phyloP scores from a whole-genome alignment of 169 alveolate species.

The Plasmodium billcollinsi region DNA sequence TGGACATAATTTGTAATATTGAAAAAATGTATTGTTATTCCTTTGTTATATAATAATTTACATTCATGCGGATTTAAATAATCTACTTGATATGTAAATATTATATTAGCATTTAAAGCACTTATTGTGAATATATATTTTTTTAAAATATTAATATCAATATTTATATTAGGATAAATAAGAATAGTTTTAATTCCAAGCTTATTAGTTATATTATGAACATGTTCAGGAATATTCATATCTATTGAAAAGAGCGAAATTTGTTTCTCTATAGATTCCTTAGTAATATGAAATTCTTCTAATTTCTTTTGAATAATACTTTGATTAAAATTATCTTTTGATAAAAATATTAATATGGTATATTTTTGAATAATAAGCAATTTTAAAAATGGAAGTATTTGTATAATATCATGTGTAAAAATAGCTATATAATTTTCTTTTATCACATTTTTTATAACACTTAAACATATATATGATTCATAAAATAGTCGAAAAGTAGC shows the following conservation, averaged over 20 bases:
- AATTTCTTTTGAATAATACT: slow-evolving; percentile 14
- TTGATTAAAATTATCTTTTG: slow-evolving; percentile 17
- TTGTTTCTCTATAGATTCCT: slow-evolving; percentile 21
- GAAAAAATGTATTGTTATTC: slow-evolving; percentile 50
- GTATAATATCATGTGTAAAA: slow-evolving; percentile 32
- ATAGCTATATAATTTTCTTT: slow-evolving; percentile 40
- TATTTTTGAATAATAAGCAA: slow-evolving; percentile 19
- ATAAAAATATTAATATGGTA: slow-evolving; percentile 43
- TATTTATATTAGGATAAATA: slow-evolving; percentile 43
- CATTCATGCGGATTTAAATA: slow-evolving; percentile 73
- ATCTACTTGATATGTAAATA: slow-evolving; percentile 32
- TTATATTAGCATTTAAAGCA: slow-evolving; percentile 44
- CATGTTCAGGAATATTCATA: slow-evolving; percentile 34
- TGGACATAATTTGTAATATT: slow-evolving; percentile 44
- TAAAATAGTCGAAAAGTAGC: slow-evolving; percentile 46
- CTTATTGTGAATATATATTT: slow-evolving; percentile 53
- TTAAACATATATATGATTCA: slow-evolving; percentile 59
- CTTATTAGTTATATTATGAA: slow-evolving; percentile 23
- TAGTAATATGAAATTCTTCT: slow-evolving; percentile 45
- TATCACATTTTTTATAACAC: slow-evolving; percentile 9
- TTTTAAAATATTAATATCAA: slow-evolving; percentile 28
- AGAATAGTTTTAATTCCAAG: slow-evolving; percentile 56
- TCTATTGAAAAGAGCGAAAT: slow-evolving; percentile 37
- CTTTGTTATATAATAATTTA: slow-evolving; percentile 33
- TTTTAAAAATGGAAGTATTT: slow-evolving; percentile 55